Evolutionary conservation across 306 rosid genomes (phyloP).

Genomic region (Vigna radiata): DNA sequence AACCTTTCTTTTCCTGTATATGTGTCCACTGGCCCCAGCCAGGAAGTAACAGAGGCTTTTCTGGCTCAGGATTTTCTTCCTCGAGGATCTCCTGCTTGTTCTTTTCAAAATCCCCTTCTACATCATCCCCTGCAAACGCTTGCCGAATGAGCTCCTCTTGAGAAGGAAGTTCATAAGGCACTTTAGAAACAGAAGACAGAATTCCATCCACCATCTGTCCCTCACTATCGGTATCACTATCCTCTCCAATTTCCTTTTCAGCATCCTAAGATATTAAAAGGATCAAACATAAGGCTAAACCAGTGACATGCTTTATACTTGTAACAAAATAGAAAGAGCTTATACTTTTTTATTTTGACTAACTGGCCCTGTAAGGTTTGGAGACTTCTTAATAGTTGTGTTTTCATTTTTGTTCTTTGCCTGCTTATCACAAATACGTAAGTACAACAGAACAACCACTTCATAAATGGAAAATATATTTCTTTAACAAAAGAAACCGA

Average conservation of each 20-base stretch:
- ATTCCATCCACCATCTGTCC: constrained; percentile 83
- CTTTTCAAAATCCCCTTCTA: constrained; percentile 85
- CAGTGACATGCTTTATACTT: constrained; percentile 1
- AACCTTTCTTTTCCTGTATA: constrained; percentile 80
- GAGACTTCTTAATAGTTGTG: constrained; percentile 50
- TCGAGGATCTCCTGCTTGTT: constrained; percentile 71
- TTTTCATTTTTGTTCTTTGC: constrained; percentile 56
- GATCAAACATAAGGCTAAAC: constrained; percentile 19
- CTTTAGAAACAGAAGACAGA: constrained; percentile 63
- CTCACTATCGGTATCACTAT: constrained; percentile 75
- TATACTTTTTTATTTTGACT: constrained; percentile 59
- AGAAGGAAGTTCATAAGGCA: constrained; percentile 84
- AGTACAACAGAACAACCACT: not conserved
- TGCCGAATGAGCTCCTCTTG: constrained; percentile 81
- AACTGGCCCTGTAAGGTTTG: constrained; percentile 40
- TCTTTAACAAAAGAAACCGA: not conserved
- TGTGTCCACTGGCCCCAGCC: constrained; percentile 99
- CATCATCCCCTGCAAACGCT: constrained; percentile 93
- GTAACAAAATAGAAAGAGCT: constrained; percentile 26
- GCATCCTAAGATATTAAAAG: constrained; percentile 52
- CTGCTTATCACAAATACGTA: constrained; percentile 53
- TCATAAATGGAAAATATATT: constrained; percentile 1
- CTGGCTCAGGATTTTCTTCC: constrained; percentile 89
- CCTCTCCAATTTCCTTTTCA: constrained; percentile 59
- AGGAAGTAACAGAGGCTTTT: constrained; percentile 81